These are phyloP conservation scores for Paramarasmius palmivorus DNA, from an alignment of 1,284 basidiomycete genomes.

Conservation along the genomic window DNA sequence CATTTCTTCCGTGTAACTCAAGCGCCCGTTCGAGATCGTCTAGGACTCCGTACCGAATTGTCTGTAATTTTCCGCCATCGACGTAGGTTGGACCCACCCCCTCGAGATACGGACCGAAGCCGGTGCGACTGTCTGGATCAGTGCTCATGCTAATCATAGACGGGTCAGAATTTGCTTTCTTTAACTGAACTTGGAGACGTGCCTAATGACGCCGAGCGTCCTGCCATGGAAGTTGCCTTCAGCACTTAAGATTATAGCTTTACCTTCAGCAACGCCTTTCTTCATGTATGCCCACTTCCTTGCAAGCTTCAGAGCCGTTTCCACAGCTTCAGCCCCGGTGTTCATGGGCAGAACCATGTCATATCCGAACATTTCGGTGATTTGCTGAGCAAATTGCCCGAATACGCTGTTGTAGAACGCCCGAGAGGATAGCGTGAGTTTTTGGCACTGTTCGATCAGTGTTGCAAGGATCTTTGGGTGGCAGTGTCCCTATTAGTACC, in stretches of 20 bases:
- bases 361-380: conserved; percentile 85
- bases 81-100: conserved; percentile 80
- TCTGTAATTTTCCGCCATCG: conserved; percentile 48
- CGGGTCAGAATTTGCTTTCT: conserved; percentile 18
- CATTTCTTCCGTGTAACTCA: conserved; percentile 79
- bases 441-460: conserved; percentile 84
- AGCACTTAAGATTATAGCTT: conserved; percentile 87
- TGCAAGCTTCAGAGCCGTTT: conserved; percentile 84
- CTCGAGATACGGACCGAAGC: conserved; percentile 90
- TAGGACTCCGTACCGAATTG: conserved; percentile 81
- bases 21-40: conserved; percentile 85
- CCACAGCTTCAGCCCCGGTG: conserved; percentile 97
- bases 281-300: conserved; percentile 92
- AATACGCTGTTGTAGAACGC: conserved; percentile 97
- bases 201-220: conserved; percentile 88
- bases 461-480: conserved; percentile 88
- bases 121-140: conserved; percentile 85
- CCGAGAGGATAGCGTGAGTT: conserved; percentile 90
- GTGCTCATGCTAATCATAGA: conserved; percentile 81
- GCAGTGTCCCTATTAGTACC: conserved; percentile 77
- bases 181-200: conserved; percentile 5
- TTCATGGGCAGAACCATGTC: conserved; percentile 99
- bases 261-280: conserved; percentile 83
- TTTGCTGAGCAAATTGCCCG: conserved; percentile 84
- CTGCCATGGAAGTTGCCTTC: conserved; percentile 96